These are phyloP conservation scores for Dendrobium chrysotoxum DNA, from an alignment of 106 monocot species.

Conservation along the genomic window DNA sequence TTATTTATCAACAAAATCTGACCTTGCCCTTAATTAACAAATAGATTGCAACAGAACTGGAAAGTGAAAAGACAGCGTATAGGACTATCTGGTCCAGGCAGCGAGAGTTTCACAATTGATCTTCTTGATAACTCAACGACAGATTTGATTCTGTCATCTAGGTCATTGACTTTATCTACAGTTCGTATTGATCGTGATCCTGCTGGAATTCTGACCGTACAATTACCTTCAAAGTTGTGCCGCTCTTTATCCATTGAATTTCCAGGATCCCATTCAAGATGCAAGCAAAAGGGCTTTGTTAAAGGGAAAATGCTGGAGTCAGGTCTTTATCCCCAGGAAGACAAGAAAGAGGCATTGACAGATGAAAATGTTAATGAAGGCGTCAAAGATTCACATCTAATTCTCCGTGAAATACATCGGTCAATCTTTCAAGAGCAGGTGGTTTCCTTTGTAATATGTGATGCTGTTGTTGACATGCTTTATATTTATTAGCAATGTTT, in stretches of 20 bases:
- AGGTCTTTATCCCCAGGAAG: conserved; percentile 11
- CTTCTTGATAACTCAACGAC: conserved; percentile 48
- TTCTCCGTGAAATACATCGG: conserved; percentile 73
- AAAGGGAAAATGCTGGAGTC: conserved; percentile 29
- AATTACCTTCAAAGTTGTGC: conserved; percentile 58
- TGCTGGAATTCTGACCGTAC: conserved; percentile 65
- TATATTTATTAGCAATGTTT: conserved; percentile 6
- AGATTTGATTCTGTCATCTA: conserved; percentile 30
- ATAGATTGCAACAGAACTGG: conserved; percentile 96
- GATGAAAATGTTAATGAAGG: conserved; percentile 58
- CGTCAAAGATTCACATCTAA: conserved; percentile 57
- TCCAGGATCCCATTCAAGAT: conserved; percentile 20
- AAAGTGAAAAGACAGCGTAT: conserved; percentile 91
- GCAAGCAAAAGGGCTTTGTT: conserved; percentile 12
- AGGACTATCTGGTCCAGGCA: conserved; percentile 43
- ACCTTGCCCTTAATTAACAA: conserved; percentile 9
- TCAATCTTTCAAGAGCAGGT: conserved; percentile 94
- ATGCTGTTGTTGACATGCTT: neutral
- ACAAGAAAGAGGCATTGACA: conserved; percentile 31
- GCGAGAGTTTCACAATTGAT: conserved; percentile 80
- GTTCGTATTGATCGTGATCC: conserved; percentile 68
- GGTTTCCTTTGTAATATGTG: neutral
- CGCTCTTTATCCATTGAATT: conserved; percentile 49
- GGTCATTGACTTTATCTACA: conserved; percentile 37
- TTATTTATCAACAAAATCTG: neutral